Evolutionary conservation across 1,139 yeast species (phyloP).

Genomic region (Yueomyces sp.): DNA sequence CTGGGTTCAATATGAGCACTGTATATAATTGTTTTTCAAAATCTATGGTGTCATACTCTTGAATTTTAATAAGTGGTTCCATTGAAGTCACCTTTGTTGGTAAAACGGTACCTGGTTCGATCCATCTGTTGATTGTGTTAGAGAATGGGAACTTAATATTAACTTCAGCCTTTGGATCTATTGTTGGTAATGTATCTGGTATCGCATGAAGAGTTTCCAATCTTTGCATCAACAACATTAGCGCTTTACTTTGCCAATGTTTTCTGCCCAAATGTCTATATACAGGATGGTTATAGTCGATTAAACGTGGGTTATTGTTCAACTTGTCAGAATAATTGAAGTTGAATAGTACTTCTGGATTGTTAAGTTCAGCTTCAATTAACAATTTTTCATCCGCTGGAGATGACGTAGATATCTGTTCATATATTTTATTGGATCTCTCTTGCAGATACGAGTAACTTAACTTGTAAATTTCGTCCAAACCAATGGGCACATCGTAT

Average conservation of each 20-base stretch:
- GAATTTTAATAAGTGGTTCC: constrained; percentile 66
- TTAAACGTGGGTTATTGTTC: constrained; percentile 28
- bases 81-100: constrained; percentile 61
- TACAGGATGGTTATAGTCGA: constrained; percentile 68
- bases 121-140: constrained; percentile 48
- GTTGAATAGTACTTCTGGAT: constrained; percentile 78
- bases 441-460: constrained; percentile 51
- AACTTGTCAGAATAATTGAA: constrained; percentile 30
- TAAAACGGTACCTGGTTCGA: constrained; percentile 66
- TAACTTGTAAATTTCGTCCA: constrained; percentile 59
- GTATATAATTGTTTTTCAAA: constrained; percentile 44
- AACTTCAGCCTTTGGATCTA: constrained; percentile 73
- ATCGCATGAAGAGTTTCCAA: constrained; percentile 73
- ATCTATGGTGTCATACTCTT: constrained; percentile 52
- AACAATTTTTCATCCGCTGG: constrained; percentile 22
- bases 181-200: constrained; percentile 88
- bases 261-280: constrained; percentile 56
- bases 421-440: constrained; percentile 26
- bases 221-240: constrained; percentile 44
- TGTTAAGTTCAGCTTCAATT: constrained; percentile 48
- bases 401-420: constrained; percentile 13
- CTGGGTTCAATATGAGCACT: constrained; percentile 78
- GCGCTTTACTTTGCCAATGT: constrained; percentile 58
- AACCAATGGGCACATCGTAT: constrained; percentile 56
- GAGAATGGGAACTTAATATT: constrained; percentile 62